Conservation (phyloP, 2,329 filamentous ascomycete genomes). For the Ascochyta fabae region DNA sequence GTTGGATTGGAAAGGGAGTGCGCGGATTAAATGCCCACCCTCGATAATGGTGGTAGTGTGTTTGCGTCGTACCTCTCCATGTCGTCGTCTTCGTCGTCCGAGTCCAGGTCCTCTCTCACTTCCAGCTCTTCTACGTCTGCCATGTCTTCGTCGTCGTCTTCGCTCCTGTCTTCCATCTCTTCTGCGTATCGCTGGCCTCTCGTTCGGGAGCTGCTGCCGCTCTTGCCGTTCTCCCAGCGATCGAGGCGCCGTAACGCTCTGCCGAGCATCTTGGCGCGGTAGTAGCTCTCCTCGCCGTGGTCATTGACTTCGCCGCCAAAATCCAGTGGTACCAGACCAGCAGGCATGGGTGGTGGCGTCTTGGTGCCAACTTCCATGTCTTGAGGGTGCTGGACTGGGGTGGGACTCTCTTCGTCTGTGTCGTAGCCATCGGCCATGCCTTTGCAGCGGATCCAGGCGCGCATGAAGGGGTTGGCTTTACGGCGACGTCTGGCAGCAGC, state of each 20-base stretch:
- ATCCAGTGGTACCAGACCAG: constrained; percentile 66
- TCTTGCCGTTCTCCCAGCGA: constrained; percentile 66
- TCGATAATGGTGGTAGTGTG: not conserved
- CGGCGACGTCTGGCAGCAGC: constrained; percentile 67
- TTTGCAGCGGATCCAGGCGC: constrained; percentile 69
- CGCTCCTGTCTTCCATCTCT: constrained; percentile 8
- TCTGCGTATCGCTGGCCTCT: constrained; percentile 4
- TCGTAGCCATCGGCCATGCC: constrained; percentile 55
- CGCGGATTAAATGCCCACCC: not conserved
- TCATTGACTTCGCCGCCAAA: constrained; percentile 68
- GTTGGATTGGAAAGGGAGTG: not conserved
- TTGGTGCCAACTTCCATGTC: constrained; percentile 37
- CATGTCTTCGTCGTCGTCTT: constrained; percentile 43
- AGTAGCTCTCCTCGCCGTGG: constrained; percentile 75
- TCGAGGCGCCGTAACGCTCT: constrained; percentile 69
- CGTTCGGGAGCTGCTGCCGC: constrained; percentile 15
- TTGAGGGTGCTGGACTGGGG: constrained; percentile 47
- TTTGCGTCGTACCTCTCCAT: constrained; percentile 27
- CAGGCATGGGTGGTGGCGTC: constrained; percentile 45
- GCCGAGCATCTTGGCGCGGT: constrained; percentile 70
- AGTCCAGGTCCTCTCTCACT: constrained; percentile 39
- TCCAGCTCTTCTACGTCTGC: constrained; percentile 30
- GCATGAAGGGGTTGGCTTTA: constrained; percentile 69
- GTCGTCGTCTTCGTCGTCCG: constrained; percentile 40
- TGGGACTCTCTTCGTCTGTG: constrained; percentile 50